Conservation (phyloP, 73 alveolate species). For the Tetrahymena borealis region DNA sequence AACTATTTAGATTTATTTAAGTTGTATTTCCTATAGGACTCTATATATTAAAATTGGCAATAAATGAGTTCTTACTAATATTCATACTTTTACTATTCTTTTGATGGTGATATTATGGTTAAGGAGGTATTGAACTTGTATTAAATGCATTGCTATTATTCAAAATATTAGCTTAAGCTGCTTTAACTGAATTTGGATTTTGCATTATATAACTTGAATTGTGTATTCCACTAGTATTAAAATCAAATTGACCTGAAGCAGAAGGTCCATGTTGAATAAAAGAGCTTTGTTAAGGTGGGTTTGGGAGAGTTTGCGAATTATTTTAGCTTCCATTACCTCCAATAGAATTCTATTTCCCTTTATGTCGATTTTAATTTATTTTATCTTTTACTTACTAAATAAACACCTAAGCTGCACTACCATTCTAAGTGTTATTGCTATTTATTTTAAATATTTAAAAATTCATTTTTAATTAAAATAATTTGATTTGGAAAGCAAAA, state of each 20-base stretch:
- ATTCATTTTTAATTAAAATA: not conserved
- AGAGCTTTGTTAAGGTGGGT: not conserved
- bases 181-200: not conserved
- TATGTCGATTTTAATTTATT: not conserved
- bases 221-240: not conserved
- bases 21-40: not conserved
- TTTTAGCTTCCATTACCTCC: not conserved
- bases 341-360: not conserved
- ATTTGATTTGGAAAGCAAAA: too few species aligned
- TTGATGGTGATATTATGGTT: not conserved
- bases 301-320: not conserved
- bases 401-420: not conserved
- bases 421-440: not conserved
- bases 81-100: not conserved
- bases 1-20: not conserved
- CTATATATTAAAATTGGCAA: not conserved
- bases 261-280: not conserved
- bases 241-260: not conserved
- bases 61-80: not conserved
- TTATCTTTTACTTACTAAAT: not conserved
- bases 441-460: not conserved
- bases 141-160: not conserved
- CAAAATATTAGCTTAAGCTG: not conserved
- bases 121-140: not conserved
- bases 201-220: not conserved